phyloP scores from a whole-genome alignment of 2,329 filamentous ascomycete genomes.

The Xylaria sp. region DNA sequence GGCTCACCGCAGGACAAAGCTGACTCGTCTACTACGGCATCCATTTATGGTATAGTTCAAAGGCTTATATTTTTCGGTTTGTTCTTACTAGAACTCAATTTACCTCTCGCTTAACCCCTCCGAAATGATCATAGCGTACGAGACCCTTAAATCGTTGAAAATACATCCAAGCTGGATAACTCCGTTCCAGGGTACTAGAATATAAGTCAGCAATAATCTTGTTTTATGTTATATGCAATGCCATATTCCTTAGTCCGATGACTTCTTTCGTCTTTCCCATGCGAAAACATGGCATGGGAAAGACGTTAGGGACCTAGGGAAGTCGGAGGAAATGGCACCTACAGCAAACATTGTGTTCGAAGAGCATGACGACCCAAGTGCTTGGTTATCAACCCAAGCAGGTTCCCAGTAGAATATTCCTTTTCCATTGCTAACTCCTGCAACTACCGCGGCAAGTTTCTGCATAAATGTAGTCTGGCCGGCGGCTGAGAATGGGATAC shows the following conservation, averaged over 20 bases:
- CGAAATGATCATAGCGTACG: background rate
- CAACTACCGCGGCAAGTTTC: slow-evolving; percentile 67
- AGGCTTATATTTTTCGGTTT: slow-evolving; percentile 18
- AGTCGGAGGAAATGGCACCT: slow-evolving; percentile 14
- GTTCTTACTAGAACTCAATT: slow-evolving; percentile 8
- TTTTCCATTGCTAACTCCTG: slow-evolving; percentile 62
- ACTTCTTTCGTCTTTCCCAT: background rate
- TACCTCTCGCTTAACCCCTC: slow-evolving; percentile 13
- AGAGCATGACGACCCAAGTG: slow-evolving; percentile 71
- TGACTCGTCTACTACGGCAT: background rate
- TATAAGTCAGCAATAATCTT: slow-evolving; percentile 9
- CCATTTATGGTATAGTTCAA: slow-evolving; percentile 11
- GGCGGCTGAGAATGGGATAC: slow-evolving; percentile 70
- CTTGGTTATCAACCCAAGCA: slow-evolving; percentile 74
- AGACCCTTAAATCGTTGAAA: slow-evolving; percentile 58
- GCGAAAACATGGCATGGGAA: no score
- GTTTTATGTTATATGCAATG: background rate
- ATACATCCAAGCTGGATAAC: slow-evolving; percentile 67
- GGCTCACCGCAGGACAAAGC: slow-evolving; percentile 21
- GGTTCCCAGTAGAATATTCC: slow-evolving; percentile 82
- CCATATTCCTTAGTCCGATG: background rate
- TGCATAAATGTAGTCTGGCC: slow-evolving; percentile 73
- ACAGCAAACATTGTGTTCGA: slow-evolving; percentile 71
- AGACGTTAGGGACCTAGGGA: no score
- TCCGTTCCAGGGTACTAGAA: slow-evolving; percentile 60